Conservation (phyloP, 768 basidiomycete species). For the Panellus pusillus region DNA sequence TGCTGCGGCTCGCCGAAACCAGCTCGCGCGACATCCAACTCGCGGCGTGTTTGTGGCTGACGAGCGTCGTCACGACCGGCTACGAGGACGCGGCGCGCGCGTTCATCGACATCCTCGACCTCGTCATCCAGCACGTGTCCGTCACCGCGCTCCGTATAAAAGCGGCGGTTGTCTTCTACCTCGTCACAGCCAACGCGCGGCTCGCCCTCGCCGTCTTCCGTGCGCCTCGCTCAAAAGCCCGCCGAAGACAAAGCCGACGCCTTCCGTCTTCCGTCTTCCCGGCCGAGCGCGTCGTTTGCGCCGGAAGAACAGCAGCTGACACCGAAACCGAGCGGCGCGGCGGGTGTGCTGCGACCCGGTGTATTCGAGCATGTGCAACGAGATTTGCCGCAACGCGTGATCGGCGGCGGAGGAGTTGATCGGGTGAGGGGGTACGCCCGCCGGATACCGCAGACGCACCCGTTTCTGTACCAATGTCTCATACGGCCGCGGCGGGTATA, state of each 20-base stretch:
- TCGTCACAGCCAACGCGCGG: no score
- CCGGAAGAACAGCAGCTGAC: constrained; percentile 46
- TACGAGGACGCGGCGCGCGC: no score
- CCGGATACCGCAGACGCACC: constrained; percentile 59
- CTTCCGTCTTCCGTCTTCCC: constrained; percentile 31
- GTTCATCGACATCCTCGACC: no score
- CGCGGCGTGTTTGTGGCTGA: no score
- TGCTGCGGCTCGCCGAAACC: no score
- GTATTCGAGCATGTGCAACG: constrained; percentile 92
- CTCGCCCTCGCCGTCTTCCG: no score
- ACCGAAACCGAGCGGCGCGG: constrained; percentile 61
- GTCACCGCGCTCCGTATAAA: no score
- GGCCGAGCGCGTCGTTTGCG: constrained; percentile 58
- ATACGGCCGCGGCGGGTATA: constrained; percentile 95
- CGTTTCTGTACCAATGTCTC: constrained; percentile 81
- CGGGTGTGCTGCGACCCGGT: constrained; percentile 75
- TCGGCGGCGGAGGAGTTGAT: constrained; percentile 74
- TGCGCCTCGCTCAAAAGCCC: constrained; percentile 66
- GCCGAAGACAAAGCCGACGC: constrained; percentile 22
- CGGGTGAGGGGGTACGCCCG: constrained; percentile 88
- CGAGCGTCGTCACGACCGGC: no score
- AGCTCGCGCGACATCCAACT: no score
- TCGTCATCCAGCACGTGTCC: no score
- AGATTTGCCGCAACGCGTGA: constrained; percentile 91
- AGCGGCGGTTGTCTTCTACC: no score